A percentile compares a stretch with the other conserved stretches of the same genome.
Conservation (phyloP, 805 yeast species). For the Kazachstania viticola region DNA sequence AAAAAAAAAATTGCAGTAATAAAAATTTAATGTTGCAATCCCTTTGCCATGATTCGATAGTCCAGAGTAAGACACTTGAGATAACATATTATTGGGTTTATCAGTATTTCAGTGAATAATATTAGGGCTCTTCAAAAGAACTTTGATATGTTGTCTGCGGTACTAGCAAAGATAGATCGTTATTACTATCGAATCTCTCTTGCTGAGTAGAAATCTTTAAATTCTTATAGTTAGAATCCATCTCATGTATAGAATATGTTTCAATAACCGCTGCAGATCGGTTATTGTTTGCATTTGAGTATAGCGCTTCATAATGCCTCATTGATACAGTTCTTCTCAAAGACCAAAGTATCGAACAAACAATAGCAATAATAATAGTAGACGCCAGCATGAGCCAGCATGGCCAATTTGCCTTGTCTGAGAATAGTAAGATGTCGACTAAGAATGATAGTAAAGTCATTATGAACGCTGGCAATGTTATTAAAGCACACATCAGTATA, state of each 20-base stretch:
- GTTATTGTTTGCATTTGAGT: neutral
- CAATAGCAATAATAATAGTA: slow-evolving; percentile 50
- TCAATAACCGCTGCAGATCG: slow-evolving; percentile 2
- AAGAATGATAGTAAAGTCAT: slow-evolving; percentile 62
- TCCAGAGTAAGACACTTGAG: no score
- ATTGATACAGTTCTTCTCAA: slow-evolving; percentile 52
- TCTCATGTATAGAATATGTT: slow-evolving; percentile 4
- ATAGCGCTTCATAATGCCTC: slow-evolving; percentile 12
- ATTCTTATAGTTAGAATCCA: no score
- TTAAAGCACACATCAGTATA: slow-evolving; percentile 40
- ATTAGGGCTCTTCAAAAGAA: no score
- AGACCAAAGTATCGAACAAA: slow-evolving; percentile 57
- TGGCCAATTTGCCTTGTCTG: slow-evolving; percentile 63
- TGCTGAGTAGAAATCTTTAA: neutral
- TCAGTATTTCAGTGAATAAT: no score
- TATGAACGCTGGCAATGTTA: slow-evolving; percentile 60
- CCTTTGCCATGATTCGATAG: no score
- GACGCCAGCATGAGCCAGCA: slow-evolving; percentile 79
- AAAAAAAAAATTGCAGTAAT: no score
- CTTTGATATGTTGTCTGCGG: no score
- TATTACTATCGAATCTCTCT: no score
- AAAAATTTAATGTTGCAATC: no score
- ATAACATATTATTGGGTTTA: no score
- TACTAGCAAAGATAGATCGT: no score
- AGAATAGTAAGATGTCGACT: slow-evolving; percentile 70